Evolutionary conservation across 2,329 filamentous ascomycete species (phyloP).

Genomic region (Fusarium udum): DNA sequence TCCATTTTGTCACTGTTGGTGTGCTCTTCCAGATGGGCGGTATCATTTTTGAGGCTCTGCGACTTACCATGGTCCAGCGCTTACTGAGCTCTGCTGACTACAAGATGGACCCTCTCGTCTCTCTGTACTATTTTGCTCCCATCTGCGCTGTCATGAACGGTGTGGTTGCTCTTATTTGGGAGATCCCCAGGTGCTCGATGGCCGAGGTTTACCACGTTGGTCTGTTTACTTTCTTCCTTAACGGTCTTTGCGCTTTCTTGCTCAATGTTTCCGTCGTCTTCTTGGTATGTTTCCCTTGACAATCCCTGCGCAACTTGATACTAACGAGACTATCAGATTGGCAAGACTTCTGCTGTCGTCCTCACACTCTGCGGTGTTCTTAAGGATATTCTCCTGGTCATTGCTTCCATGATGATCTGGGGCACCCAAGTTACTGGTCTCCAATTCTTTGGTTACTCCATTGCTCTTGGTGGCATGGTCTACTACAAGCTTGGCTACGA

Average conservation of each 20-base stretch:
- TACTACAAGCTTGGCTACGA: constrained; percentile 90
- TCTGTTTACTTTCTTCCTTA: constrained; percentile 75
- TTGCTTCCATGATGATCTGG: constrained; percentile 84
- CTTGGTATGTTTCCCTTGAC: constrained; percentile 66
- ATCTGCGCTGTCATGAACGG: constrained; percentile 86
- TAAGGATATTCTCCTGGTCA: constrained; percentile 86
- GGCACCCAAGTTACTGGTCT: constrained; percentile 76
- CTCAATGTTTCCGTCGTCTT: constrained; percentile 89
- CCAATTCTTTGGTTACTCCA: constrained; percentile 85
- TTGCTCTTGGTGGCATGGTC: constrained; percentile 77
- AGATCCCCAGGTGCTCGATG: constrained; percentile 75
- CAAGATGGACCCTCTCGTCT: constrained; percentile 92
- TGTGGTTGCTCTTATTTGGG: constrained; percentile 75
- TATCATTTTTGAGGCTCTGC: constrained; percentile 83
- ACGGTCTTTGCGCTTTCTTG: constrained; percentile 81
- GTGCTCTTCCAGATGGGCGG: constrained; percentile 83
- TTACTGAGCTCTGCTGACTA: constrained; percentile 83
- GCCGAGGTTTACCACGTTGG: constrained; percentile 78
- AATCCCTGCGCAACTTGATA: no score
- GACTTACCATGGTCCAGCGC: constrained; percentile 85
- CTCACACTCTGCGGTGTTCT: constrained; percentile 88
- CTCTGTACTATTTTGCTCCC: constrained; percentile 89
- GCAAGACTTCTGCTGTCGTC: constrained; percentile 86
- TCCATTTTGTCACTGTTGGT: constrained; percentile 85
- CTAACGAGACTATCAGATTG: constrained; percentile 68